Percentiles rank a stretch among this genome's conserved stretches.
Conservation (phyloP, 305 asterid species). For the Petunia hybrid region DNA sequence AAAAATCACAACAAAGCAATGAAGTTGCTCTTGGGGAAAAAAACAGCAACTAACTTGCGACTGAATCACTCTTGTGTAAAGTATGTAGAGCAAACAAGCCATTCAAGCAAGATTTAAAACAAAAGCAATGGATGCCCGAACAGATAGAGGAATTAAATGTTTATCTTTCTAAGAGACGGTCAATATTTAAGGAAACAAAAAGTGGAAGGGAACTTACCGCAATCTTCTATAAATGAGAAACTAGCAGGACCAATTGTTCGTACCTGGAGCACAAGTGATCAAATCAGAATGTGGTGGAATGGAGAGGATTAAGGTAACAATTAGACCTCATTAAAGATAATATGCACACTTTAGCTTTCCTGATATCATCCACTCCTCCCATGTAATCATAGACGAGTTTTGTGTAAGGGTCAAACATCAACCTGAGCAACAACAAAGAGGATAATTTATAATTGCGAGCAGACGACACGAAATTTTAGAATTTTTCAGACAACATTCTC, state of each 20-base stretch:
- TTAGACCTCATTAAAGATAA: constrained; percentile 56
- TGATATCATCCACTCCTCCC: constrained; percentile 82
- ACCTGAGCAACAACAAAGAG: constrained; percentile 54
- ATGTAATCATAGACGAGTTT: constrained; percentile 86
- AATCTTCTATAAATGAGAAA: constrained; percentile 80
- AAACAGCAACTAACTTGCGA: not conserved
- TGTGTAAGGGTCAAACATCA: constrained; percentile 87
- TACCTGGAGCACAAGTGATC: constrained; percentile 56
- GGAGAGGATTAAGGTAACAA: constrained; percentile 35
- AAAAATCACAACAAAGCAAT: not conserved
- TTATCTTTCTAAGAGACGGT: not conserved
- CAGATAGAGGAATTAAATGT: constrained; percentile 10
- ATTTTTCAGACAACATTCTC: not conserved
- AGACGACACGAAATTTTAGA: not conserved
- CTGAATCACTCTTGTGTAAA: not conserved
- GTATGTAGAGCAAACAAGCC: not conserved
- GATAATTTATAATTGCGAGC: not conserved
- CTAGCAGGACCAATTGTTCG: constrained; percentile 76
- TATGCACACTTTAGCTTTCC: constrained; percentile 95
- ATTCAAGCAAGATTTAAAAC: not conserved
- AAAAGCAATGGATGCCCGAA: constrained; percentile 3
- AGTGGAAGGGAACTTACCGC: constrained; percentile 57
- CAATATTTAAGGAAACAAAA: constrained; percentile 29
- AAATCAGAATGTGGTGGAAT: constrained; percentile 41
- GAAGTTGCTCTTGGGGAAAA: constrained; percentile 28